Evolutionary conservation across 768 basidiomycete species (phyloP).

Genomic region (Xerocomellus chrysenteron): DNA sequence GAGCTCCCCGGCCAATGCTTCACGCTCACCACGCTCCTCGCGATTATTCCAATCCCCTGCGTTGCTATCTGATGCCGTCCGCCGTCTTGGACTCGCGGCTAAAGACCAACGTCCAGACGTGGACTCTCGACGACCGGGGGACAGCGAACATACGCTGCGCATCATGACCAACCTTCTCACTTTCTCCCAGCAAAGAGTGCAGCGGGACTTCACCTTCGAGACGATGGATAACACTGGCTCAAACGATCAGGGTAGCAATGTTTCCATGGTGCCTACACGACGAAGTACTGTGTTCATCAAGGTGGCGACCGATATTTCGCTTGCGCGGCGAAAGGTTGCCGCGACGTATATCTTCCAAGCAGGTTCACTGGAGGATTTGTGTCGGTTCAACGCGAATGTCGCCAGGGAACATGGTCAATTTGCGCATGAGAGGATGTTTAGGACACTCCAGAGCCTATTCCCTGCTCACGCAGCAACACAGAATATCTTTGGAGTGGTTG

Average conservation of each 20-base stretch:
- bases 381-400: conserved; percentile 56
- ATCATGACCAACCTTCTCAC: conserved; percentile 78
- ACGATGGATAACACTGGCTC: conserved; percentile 33
- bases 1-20: conserved; percentile 39
- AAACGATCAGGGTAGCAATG: conserved; percentile 17
- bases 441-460: conserved; percentile 51
- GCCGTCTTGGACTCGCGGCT: conserved; percentile 60
- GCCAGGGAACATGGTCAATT: conserved; percentile 60
- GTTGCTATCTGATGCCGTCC: conserved; percentile 71
- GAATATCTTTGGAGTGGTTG: conserved; percentile 21
- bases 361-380: conserved; percentile 45
- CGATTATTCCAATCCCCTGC: conserved; percentile 60
- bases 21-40: conserved; percentile 25
- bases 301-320: conserved; percentile 47
- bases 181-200: conserved; percentile 45
- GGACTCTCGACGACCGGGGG: conserved; percentile 45
- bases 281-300: conserved; percentile 62
- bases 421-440: conserved; percentile 72
- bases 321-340: conserved; percentile 54
- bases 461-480: conserved; percentile 27
- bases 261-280: conserved; percentile 35
- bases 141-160: conserved; percentile 60
- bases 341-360: conserved; percentile 57
- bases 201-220: conserved; percentile 41
- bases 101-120: conserved; percentile 48